Base-by-base conservation (phyloP, 2,329 filamentous ascomycete species). In the Fusarium compactum region DNA sequence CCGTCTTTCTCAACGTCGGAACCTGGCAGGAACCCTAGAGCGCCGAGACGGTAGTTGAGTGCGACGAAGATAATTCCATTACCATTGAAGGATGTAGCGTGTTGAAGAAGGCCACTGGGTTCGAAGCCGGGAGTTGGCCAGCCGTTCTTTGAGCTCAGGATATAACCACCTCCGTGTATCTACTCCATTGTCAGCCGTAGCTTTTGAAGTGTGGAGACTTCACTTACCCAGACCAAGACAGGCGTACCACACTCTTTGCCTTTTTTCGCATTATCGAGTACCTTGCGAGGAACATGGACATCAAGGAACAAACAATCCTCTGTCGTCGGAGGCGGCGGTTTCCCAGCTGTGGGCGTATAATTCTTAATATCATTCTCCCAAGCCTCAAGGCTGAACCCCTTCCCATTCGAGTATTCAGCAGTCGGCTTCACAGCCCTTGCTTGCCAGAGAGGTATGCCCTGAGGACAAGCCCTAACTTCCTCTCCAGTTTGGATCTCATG, bases 11-110 rank as follows among this genome's bases (percentile, higher is more conserved):
- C 24, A 2, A 59, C 50, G 8, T 64, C 38, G 2, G 38, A 4
- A 6, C 56, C 48, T 18, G 48, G n/a, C 2, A 63, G 18, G 18
- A 52, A 59, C 1, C 60, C 60, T 1, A 63, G 27, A 3, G 55
- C 60, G 6, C 60, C 24, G 1, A 62, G 44, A 6, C 58, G 52
- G 16, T 62, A 62, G 18, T 62, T 62, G 5, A 62, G 38, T 5
- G 52, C 18, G 8, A 62, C 45, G 2, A 62, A 62, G 11, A 62
- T 40, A 0, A 51, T 29, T 1, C 25, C 51, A 0, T 29, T 10
- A 1, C 22, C 6, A 2, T 57, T 16, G 15, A 15, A 18, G 9
- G 18, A 16, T 8, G 44, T 22, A 1, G 43, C 34, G 5, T 48
- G 34, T 5, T 27, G 18, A 6, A 57, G 52, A 14, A 61, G 30